Base-by-base conservation (phyloP, 2,329 filamentous ascomycete genomes). In the Monilinia laxa region DNA sequence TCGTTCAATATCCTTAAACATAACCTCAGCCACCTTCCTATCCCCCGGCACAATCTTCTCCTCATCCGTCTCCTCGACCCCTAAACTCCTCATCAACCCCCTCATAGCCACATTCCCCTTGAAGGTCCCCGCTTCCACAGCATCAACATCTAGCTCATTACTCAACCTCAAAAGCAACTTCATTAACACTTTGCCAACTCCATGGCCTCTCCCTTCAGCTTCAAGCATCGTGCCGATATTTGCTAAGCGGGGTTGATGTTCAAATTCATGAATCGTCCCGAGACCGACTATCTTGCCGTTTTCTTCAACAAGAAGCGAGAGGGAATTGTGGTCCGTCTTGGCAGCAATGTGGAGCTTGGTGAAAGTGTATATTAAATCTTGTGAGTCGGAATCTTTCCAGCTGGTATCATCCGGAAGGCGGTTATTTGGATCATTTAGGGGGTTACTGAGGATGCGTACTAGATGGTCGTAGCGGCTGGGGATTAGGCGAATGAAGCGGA, bases 51-150 rank as follows among this genome's bases (percentile, higher is more conserved):
- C 18, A 11, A 23, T 55, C 12, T 56, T 64, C 16, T 71, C 65
- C 62, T 69, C 67, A 20, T 70, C 69, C 40, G 52, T 64, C 62
- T 66, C 68, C 52, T n/a, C 57, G 47, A 65, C 57, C 3, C 68
- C 68, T 14, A 71, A 35, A n/a, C 62, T 66, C 59, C n/a, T 63
- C 56, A 68, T 66, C 53, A 71, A n/a, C 6, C 54, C 63, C 40
- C 68, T 66, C 70, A 71, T 71, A 23, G 57, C 42, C 38, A 2
- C 45, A 64, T 71, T 70, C 7, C n/a, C 18, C 67, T 64, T 70
- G 67, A 69, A 67, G 10, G 70, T 70, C 18, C 65, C 68, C 16
- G 57, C 68, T 23, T 65, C 40, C 14, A 70, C 42, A 52, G 62
- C 35, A 59, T 65, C 59, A 7, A 66, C 63, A 49, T 68, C 57